phyloP scores from a whole-genome alignment of 345 rosid genomes.

The Anacardium occidentale region DNA sequence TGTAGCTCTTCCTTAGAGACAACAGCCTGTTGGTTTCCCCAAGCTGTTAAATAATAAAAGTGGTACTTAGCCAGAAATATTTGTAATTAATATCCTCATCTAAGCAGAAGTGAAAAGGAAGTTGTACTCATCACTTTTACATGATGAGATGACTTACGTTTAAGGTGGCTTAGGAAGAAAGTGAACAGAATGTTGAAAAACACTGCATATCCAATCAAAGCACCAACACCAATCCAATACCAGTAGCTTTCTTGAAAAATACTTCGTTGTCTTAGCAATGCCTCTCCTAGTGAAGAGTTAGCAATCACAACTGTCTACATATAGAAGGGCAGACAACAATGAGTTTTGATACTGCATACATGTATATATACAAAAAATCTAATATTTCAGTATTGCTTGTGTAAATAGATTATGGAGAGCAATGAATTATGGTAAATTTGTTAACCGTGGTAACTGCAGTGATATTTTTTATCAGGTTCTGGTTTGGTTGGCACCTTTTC shows the following conservation, averaged over 20 bases:
- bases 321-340: conserved; percentile 20
- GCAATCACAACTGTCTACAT: conserved; percentile 59
- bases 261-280: conserved; percentile 63
- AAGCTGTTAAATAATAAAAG: conserved; percentile 45
- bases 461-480: no score
- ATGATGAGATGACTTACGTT: conserved; percentile 59
- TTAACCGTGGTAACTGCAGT: no score
- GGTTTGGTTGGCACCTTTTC: no score
- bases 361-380: no score
- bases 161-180: conserved; percentile 67
- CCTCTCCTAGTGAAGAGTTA: conserved; percentile 55
- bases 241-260: conserved; percentile 82
- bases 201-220: conserved; percentile 83
- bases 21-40: conserved; percentile 79
- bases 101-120: conserved; percentile 12
- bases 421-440: no score
- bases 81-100: not conserved
- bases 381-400: not conserved
- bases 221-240: conserved; percentile 98
- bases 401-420: not conserved
- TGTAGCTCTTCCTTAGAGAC: conserved; percentile 86
- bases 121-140: conserved; percentile 11
- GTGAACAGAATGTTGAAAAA: conserved; percentile 75
- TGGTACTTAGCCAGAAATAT: not conserved
- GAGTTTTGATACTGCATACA: conserved; percentile 6